Base-by-base conservation (phyloP, 495 filamentous ascomycete genomes). In the Schizothecium vesticola region DNA sequence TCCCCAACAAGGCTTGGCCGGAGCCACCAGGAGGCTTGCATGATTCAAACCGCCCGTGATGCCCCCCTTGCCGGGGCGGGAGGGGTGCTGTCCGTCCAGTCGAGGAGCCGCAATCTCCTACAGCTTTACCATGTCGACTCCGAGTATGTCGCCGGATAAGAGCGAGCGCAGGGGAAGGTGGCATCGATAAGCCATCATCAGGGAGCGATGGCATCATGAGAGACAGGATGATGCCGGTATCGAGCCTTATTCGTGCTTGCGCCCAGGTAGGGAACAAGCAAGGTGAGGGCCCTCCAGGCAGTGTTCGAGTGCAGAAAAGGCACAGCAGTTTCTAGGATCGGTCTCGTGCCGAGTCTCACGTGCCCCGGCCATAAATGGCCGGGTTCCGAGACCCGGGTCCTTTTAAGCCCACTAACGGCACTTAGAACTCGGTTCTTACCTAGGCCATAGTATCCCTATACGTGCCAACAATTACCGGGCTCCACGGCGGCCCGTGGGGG, bases 21-120 rank as follows among this genome's bases (percentile, higher is more conserved):
- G 25, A 29, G 24, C 65, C 24, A 16, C 21, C 21, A 33, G 8
- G 8, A 61, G 21, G 64, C 24, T 65, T 24, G 65, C 65, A 57
- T 66, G 65, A 66, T 66, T 24, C 56, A 29, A 66, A 12, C 43
- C 29, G 65, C 65, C 57, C 65, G 65, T 66, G 65, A 66, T 66
- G 65, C 33, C 26, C 29, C 33, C 65, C 31, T n/a, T 51, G 16
- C 19, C 43, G 16, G 43, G 31, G 43, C 16, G 19, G 43, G 19
- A 51, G 43, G 12, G 6, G n/a, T 51, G 43, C 43, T 19, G 43
- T 51, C 19, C 43, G 19, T 51, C 43, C 43, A 51, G 43, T 51
- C 16, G 16, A 51, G 43, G 7, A 51, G 43, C 58, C 24, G 23
- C 23, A 28, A 59, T 28, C 58, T 59, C 58, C 58, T 12, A 16